A percentile compares a stretch with the other conserved stretches of the same genome.
Evolutionary conservation across 441 rosid genomes (phyloP).

Genomic region (Populus hybrid): DNA sequence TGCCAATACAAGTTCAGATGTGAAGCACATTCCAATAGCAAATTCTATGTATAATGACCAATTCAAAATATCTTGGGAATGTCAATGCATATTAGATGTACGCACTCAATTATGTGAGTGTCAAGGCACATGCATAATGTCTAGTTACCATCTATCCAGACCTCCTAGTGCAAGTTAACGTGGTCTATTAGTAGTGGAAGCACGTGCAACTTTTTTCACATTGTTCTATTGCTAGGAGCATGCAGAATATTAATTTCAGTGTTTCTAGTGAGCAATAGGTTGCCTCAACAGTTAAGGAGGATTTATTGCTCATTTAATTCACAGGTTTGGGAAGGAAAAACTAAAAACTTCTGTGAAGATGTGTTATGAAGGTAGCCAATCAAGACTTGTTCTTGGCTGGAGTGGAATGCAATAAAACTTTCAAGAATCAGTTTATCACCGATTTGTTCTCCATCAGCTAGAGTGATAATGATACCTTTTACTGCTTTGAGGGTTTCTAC

Average conservation of each 20-base stretch:
- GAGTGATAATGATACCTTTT: background rate
- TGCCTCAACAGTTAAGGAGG: background rate
- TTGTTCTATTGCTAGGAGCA: background rate
- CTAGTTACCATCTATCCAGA: background rate
- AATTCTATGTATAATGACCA: background rate
- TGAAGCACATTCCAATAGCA: slow-evolving; percentile 2
- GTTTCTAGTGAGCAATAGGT: background rate
- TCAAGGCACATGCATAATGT: background rate
- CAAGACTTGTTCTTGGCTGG: background rate
- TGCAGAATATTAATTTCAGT: background rate
- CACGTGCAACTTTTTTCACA: background rate
- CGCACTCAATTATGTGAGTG: background rate
- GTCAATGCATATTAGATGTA: background rate
- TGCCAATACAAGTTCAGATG: background rate
- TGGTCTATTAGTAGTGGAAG: background rate
- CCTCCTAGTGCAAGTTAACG: background rate
- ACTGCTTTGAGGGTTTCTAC: background rate
- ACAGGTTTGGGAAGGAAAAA: background rate
- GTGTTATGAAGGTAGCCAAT: background rate
- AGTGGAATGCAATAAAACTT: background rate
- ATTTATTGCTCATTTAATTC: background rate
- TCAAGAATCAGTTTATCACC: background rate
- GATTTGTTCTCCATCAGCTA: background rate
- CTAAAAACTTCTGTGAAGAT: background rate
- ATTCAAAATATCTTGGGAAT: background rate